phyloP scores from a whole-genome alignment of 2,329 filamentous ascomycete species.

The Aureobasidium subglaciale region DNA sequence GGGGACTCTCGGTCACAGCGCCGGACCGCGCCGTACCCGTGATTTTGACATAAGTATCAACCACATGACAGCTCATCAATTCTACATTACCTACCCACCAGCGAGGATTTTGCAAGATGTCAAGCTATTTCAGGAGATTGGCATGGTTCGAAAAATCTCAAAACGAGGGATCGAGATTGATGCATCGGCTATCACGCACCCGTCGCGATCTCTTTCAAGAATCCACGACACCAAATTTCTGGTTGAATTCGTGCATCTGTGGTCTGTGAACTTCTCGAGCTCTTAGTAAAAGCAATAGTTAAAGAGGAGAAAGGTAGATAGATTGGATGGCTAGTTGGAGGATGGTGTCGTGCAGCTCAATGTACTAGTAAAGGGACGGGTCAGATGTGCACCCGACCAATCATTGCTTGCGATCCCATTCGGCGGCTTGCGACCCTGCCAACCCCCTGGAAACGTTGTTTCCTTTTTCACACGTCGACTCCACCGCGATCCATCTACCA shows the following conservation, averaged over 20 bases:
- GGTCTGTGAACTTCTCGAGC: not conserved
- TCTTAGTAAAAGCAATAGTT: not conserved
- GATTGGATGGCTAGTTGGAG: not conserved
- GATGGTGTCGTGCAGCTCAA: not conserved
- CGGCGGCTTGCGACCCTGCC: not conserved
- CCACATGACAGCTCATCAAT: not conserved
- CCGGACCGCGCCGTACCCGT: constrained; percentile 2
- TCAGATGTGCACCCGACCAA: not conserved
- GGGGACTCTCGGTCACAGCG: not conserved
- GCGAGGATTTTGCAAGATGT: not conserved
- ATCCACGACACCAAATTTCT: not conserved
- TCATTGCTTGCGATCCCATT: not conserved
- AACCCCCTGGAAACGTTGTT: not conserved
- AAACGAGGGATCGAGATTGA: not conserved
- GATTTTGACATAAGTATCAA: not conserved
- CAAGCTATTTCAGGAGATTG: not conserved
- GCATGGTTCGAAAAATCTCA: no score
- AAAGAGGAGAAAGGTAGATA: not conserved
- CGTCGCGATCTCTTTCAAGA: not conserved
- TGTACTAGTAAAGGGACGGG: not conserved
- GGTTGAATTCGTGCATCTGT: not conserved
- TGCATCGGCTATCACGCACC: not conserved
- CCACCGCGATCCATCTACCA: not conserved
- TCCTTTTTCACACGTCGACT: not conserved
- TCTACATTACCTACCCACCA: not conserved